A percentile compares a stretch with the other conserved stretches of the same genome.
Conservation (phyloP, 1,284 basidiomycete genomes). For the Flammula alnicola region DNA sequence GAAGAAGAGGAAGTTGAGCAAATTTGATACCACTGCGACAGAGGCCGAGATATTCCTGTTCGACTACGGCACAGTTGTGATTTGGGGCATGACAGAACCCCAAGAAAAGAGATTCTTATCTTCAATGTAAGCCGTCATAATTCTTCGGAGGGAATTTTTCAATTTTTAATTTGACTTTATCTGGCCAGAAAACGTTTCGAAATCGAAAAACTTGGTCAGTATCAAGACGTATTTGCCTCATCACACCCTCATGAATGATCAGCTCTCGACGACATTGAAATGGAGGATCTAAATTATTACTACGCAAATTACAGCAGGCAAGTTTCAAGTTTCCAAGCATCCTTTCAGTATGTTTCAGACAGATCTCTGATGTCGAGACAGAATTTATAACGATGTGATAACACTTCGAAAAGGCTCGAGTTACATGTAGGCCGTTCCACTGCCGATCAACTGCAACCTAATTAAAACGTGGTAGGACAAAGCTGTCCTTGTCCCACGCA, state of each 20-base stretch:
- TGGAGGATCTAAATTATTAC: constrained; percentile 97
- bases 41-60: constrained; percentile 93
- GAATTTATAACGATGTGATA: constrained; percentile 98
- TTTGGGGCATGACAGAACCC: constrained; percentile 95
- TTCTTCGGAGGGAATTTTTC: constrained; percentile 14
- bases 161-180: constrained; percentile 11
- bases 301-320: constrained; percentile 95
- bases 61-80: constrained; percentile 91
- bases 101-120: constrained; percentile 90
- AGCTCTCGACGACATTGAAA: constrained; percentile 87
- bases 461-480: constrained; percentile 70
- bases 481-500: constrained; percentile 93
- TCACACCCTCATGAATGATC: constrained; percentile 14
- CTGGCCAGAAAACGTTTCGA: constrained; percentile 84
- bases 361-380: constrained; percentile 33
- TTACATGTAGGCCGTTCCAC: constrained; percentile 75
- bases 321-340: constrained; percentile 27
- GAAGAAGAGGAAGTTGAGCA: constrained; percentile 58
- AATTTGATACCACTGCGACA: constrained; percentile 66
- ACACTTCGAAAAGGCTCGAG: constrained; percentile 93
- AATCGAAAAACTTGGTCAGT: constrained; percentile 81
- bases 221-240: constrained; percentile 7
- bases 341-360: constrained; percentile 9
- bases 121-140: constrained; percentile 68
- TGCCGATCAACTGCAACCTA: constrained; percentile 4